phyloP scores from a whole-genome alignment of 2,329 filamentous ascomycete genomes.

The Endocalyx cinctus region DNA sequence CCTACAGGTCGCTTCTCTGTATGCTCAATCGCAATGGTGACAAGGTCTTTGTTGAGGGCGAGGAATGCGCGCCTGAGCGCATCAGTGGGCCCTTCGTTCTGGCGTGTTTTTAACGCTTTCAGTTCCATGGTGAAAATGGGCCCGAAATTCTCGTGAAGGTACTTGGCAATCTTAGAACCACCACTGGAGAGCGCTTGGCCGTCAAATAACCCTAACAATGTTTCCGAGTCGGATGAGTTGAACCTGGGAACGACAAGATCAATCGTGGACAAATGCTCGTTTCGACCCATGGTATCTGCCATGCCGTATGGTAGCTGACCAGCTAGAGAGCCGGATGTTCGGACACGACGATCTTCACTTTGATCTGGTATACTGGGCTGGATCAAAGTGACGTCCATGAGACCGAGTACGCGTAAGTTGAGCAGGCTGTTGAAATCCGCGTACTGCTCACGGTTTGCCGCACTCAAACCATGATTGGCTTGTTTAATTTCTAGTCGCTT shows the following conservation, averaged over 20 bases:
- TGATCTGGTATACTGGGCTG: constrained; percentile 92
- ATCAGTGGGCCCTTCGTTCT: constrained; percentile 72
- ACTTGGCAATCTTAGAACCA: constrained; percentile 94
- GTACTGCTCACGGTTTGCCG: constrained; percentile 62
- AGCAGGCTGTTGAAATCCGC: constrained; percentile 85
- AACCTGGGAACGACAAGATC: constrained; percentile 93
- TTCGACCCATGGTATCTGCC: constrained; percentile 89
- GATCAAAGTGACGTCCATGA: constrained; percentile 97
- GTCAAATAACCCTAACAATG: constrained; percentile 91
- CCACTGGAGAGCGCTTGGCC: constrained; percentile 84
- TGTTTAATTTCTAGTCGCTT: constrained; percentile 89
- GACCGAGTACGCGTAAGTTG: constrained; percentile 80
- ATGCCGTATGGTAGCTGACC: constrained; percentile 92
- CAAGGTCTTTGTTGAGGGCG: constrained; percentile 87
- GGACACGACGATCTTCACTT: constrained; percentile 88
- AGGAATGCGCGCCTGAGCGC: constrained; percentile 84
- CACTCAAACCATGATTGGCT: constrained; percentile 49
- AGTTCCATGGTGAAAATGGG: constrained; percentile 79
- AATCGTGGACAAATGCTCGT: constrained; percentile 91
- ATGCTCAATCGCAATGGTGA: constrained; percentile 75
- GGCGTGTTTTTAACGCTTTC: constrained; percentile 62
- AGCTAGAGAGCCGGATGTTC: constrained; percentile 92
- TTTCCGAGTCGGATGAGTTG: constrained; percentile 84
- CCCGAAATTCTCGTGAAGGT: constrained; percentile 91
- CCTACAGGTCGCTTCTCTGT: constrained; percentile 67